Evolutionary conservation across 441 rosid species (phyloP).

Genomic region (Geranium incanum): DNA sequence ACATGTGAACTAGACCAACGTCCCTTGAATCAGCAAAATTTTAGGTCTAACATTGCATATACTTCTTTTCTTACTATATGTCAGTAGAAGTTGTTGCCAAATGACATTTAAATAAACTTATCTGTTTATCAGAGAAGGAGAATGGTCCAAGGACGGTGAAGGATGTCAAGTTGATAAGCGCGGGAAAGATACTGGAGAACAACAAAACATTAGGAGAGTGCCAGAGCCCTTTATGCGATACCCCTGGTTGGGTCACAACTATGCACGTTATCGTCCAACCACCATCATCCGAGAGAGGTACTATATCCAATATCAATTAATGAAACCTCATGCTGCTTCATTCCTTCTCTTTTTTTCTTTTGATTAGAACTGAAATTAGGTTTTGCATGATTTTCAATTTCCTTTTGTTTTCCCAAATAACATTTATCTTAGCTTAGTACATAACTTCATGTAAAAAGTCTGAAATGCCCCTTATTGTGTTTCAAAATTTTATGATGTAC

Average conservation of each 20-base stretch:
- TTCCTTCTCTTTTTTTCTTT: no score
- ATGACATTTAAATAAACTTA: slow-evolving; percentile 4
- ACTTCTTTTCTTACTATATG: not conserved
- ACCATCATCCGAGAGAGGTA: slow-evolving; percentile 62
- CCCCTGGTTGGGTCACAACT: slow-evolving; percentile 80
- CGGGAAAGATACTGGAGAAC: slow-evolving; percentile 86
- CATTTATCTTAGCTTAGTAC: no score
- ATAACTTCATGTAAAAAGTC: no score
- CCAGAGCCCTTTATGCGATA: slow-evolving; percentile 67
- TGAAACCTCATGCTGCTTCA: not conserved
- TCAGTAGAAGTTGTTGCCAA: not conserved
- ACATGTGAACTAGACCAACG: not conserved
- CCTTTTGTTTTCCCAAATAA: no score
- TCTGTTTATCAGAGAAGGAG: slow-evolving; percentile 53
- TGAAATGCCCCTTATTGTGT: no score
- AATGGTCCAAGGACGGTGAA: slow-evolving; percentile 81
- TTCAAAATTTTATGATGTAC: no score
- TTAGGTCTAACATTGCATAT: not conserved
- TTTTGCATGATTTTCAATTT: no score
- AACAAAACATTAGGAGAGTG: slow-evolving; percentile 73
- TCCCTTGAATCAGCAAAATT: not conserved
- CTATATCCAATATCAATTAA: not conserved
- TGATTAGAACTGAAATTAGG: no score
- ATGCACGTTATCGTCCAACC: slow-evolving; percentile 96
- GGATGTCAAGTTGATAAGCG: slow-evolving; percentile 86